Evolutionary conservation across 495 filamentous ascomycete species (phyloP).

Genomic region (Penicillium bovifimosum): DNA sequence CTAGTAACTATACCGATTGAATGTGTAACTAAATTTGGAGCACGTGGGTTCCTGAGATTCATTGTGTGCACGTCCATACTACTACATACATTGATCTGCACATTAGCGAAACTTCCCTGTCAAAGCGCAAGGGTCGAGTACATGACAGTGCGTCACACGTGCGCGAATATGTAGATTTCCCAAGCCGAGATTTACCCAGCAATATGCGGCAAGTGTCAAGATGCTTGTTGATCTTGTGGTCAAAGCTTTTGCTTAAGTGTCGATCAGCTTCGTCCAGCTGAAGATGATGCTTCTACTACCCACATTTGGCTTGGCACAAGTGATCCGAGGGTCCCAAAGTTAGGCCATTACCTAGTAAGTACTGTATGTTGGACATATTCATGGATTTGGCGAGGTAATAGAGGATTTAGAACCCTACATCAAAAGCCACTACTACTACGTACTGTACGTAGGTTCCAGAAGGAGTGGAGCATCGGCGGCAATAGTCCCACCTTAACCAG

Average conservation of each 20-base stretch:
- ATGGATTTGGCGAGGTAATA: background rate
- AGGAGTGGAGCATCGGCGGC: background rate
- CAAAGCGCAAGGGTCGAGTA: too few relatives aligned
- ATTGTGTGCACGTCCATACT: too few relatives aligned
- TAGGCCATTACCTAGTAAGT: background rate
- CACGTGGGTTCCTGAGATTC: too few relatives aligned
- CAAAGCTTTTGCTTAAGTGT: conserved; percentile 1
- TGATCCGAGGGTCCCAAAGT: background rate
- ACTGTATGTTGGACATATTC: background rate
- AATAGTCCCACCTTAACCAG: background rate
- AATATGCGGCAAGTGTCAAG: background rate
- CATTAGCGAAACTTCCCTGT: too few relatives aligned
- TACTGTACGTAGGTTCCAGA: too few relatives aligned
- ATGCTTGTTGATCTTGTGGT: background rate
- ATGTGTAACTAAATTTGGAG: too few relatives aligned
- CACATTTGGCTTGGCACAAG: background rate
- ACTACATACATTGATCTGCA: too few relatives aligned
- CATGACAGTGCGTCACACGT: too few relatives aligned
- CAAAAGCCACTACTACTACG: background rate
- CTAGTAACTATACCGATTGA: too few relatives aligned
- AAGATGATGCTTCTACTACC: background rate
- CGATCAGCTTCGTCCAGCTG: background rate
- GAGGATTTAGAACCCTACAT: background rate
- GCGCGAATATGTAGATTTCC: background rate
- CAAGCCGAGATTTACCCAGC: background rate